Evolutionary conservation across 371 early-diverging fungal genomes (phyloP), one percentile per base, ranked within the genome.

Genomic region (Syncephalastrum racemosum): DNA sequence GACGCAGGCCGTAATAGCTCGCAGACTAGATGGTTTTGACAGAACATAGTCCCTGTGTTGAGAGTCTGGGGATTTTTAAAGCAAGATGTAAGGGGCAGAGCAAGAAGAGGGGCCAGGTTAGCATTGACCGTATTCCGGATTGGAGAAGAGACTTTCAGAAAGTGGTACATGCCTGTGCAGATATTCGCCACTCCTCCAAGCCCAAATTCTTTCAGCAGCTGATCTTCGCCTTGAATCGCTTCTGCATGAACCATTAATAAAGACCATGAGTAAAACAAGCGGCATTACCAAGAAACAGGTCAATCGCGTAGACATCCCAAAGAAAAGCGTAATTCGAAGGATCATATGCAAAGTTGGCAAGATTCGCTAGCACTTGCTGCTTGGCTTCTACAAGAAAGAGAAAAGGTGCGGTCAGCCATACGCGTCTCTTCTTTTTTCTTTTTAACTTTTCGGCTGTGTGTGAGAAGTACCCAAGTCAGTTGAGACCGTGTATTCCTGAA

Each of bases 281-380:
- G 23, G 41, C 18, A 4, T n/a, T 66, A 79, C 80, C 77, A 16
- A 85, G 51, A 58, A 85, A 84, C 22, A 84, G 44, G 22, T 79
- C 70, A 3, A 75, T 61, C 8, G 63, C 77, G 20, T 80, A 62
- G 3, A 78, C 49, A 45, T 82, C 57, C 71, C 72, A 76, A 6
- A 85, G 61, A 40, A 60, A 76, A 4, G 65, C 54, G 40, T 80
- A 79, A 54, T 85, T 85, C 23, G 76, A 72, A 0, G 86, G 81
- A 68, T 85, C 82, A 46, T 85, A 84, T 4, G 86, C 80, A 61
- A 85, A 85, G 60, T 85, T 85, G 40, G 77, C 82, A 13, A 85
- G 65, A 58, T 82, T 74, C 1, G 84, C 83, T 12, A 85, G 55
- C 18, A 84, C 68, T 62, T 82, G 80, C 16, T 75, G 73, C 47